phyloP scores from a whole-genome alignment of 2,329 filamentous ascomycete species.

The Colletotrichum tabaci region DNA sequence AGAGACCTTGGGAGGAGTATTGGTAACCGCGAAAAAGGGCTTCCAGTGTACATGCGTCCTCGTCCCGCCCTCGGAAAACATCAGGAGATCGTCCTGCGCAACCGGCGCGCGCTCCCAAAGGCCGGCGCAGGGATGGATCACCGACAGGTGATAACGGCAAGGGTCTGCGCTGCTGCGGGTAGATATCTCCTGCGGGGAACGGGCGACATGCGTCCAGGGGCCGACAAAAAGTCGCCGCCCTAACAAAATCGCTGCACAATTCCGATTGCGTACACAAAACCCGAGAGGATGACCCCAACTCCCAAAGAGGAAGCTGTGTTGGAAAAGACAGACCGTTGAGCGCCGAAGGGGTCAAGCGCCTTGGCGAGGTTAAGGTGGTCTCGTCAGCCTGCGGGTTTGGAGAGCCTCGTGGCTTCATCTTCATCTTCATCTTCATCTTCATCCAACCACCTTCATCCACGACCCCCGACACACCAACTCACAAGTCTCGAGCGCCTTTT shows the following conservation, averaged over 20 bases:
- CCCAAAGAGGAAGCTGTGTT: constrained; percentile 13
- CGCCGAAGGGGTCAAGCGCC: neutral
- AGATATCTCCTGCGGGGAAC: constrained; percentile 37
- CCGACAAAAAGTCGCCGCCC: constrained; percentile 11
- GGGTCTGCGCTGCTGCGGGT: constrained; percentile 20
- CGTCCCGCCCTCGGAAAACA: constrained; percentile 7
- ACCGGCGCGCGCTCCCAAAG: constrained; percentile 12
- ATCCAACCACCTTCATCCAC: neutral
- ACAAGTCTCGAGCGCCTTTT: neutral
- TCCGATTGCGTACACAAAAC: neutral
- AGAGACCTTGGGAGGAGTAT: no score
- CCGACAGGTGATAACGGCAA: neutral
- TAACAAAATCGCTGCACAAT: constrained; percentile 5
- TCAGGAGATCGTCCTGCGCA: neutral
- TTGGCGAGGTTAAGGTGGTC: neutral
- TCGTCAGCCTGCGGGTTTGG: neutral
- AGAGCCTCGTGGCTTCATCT: constrained; percentile 14
- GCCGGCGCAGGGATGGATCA: neutral
- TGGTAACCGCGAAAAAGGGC: no score
- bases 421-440: neutral
- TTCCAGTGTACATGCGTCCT: no score
- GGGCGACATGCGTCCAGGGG: neutral
- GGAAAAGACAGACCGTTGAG: neutral
- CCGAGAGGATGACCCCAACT: neutral
- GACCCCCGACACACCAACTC: neutral